Base-by-base conservation (phyloP, 164 flowering plant genomes). In the Liriodendron chinense region DNA sequence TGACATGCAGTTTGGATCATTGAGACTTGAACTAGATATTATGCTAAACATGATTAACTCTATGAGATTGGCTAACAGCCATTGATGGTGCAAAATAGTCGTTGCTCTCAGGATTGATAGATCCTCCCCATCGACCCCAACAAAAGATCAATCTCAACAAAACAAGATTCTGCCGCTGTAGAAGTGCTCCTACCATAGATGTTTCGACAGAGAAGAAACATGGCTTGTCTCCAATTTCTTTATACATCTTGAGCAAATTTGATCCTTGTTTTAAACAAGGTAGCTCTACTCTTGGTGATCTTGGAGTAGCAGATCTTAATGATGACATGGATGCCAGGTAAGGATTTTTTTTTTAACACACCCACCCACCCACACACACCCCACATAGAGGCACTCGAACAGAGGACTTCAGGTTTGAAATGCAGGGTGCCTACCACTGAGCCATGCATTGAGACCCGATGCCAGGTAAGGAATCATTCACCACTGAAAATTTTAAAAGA, bases 291-390 rank as follows among this genome's bases (percentile, higher is more conserved):
- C 71, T 85, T 94, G 73, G 77, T 0, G 98, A 92, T 83, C 87
- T 92, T 48, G 96, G 92, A 84, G 91, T 81, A 49, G 98, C 97
- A 12, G 97, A 92, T 83, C 78, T 94, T 68, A 94, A 94, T 80
- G 82, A 83, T 53, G 94, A 92, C 72, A 79, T 83, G 34, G 83
- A 62, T 68, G 88, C 90, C 22, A 82, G 89, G 95, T 88, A 78
- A 79, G 43, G 5, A 21, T n/a, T n/a, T n/a, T n/a, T n/a, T n/a
- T n/a, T n/a, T n/a, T n/a, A n/a, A n/a, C n/a, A n/a, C n/a, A n/a
- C n/a, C n/a, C n/a, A n/a, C n/a, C n/a, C n/a, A n/a, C n/a, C n/a
- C n/a, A n/a, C n/a, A n/a, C n/a, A n/a, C n/a, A n/a, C n/a, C n/a
- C n/a, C n/a, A n/a, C n/a, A n/a, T n/a, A n/a, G n/a, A n/a, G n/a